These are phyloP conservation scores for Alternaria hordeiaustralica DNA, from an alignment of 2,329 filamentous ascomycete genomes.

Conservation along the genomic window DNA sequence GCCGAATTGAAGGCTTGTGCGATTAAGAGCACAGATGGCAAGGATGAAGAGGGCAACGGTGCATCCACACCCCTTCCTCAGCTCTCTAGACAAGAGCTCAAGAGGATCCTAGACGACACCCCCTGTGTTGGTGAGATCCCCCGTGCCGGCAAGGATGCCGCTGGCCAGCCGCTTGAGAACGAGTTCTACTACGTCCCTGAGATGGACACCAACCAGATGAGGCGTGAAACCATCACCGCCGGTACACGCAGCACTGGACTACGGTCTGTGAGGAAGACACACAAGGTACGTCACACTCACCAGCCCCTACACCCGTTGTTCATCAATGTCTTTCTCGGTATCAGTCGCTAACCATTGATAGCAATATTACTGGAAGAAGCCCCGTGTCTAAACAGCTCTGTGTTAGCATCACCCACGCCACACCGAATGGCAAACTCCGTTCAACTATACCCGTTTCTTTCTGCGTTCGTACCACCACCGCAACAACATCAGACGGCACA, in stretches of 20 bases:
- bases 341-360: conserved; percentile 39
- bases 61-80: conserved; percentile 32
- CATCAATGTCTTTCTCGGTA: not conserved
- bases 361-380: conserved; percentile 77
- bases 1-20: conserved; percentile 53
- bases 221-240: conserved; percentile 82
- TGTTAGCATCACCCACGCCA: not conserved
- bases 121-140: conserved; percentile 85
- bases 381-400: conserved; percentile 45
- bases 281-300: conserved; percentile 73
- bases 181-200: conserved; percentile 98
- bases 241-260: conserved; percentile 88
- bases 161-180: conserved; percentile 89
- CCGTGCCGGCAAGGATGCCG: conserved; percentile 93
- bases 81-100: conserved; percentile 61
- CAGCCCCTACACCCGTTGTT: not conserved
- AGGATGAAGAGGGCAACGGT: conserved; percentile 22
- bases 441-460: not conserved
- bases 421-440: not conserved
- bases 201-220: conserved; percentile 77
- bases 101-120: conserved; percentile 73
- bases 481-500: not conserved
- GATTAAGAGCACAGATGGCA: conserved; percentile 30
- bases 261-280: conserved; percentile 88
- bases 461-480: not conserved